phyloP scores from a whole-genome alignment of 495 filamentous ascomycete species.

The Margaritispora aquatica region DNA sequence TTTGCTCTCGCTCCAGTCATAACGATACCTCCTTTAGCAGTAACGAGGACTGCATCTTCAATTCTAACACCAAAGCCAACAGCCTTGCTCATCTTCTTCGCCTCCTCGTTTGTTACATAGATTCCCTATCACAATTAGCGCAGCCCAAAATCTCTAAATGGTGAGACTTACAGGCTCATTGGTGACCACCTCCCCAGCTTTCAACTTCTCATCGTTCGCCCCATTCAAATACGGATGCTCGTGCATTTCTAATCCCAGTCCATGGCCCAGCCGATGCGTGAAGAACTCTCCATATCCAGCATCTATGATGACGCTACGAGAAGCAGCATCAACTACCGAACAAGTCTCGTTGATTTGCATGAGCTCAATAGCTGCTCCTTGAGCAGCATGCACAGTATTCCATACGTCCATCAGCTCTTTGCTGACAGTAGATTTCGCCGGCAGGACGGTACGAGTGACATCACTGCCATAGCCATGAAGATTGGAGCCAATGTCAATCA shows the following conservation, averaged over 20 bases:
- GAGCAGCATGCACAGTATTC: conserved; percentile 20
- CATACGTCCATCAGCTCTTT: conserved; percentile 23
- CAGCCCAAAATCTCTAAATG: not conserved
- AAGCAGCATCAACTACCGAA: conserved; percentile 21
- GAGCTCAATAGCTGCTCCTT: conserved; percentile 16
- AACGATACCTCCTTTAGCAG: conserved; percentile 17
- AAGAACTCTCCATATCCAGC: conserved; percentile 22
- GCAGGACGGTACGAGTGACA: conserved; percentile 25
- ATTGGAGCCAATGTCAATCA: conserved; percentile 26
- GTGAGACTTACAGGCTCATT: conserved; percentile 24
- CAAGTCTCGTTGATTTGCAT: conserved; percentile 22
- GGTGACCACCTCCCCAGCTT: conserved; percentile 22
- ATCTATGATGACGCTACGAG: conserved; percentile 18
- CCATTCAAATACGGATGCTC: conserved; percentile 29
- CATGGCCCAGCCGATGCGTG: conserved; percentile 26
- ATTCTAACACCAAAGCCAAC: conserved; percentile 25
- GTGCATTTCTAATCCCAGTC: conserved; percentile 25
- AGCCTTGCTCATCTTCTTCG: conserved; percentile 13
- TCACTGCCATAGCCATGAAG: conserved; percentile 28
- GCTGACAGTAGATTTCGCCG: conserved; percentile 8
- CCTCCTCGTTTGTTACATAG: conserved; percentile 26
- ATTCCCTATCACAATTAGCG: conserved; percentile 18
- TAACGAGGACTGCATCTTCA: conserved; percentile 26
- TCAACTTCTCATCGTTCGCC: conserved; percentile 24
- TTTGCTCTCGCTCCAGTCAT: conserved; percentile 24